Conservation (phyloP, 2,329 filamentous ascomycete species). For the Chaetomiaceae sp. region DNA sequence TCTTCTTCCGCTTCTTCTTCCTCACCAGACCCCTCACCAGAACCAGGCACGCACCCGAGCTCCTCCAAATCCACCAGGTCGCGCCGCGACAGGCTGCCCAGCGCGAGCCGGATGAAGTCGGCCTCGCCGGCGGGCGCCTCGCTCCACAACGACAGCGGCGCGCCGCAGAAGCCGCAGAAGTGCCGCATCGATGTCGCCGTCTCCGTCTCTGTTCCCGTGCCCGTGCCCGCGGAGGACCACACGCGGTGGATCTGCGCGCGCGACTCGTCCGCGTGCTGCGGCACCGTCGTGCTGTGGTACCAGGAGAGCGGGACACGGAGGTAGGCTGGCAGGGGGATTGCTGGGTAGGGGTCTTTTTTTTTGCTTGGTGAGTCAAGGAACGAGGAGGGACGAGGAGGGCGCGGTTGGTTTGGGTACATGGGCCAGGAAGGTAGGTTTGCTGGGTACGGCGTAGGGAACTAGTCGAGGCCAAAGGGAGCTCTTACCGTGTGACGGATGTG, state of each 20-base stretch:
- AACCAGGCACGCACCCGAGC: slow-evolving; percentile 58
- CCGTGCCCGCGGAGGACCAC: slow-evolving; percentile 50
- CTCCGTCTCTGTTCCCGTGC: no score
- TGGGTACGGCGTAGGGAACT: neutral
- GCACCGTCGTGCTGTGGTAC: slow-evolving; percentile 70
- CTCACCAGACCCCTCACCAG: no score
- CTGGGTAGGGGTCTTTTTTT: slow-evolving; percentile 45
- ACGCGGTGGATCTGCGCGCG: slow-evolving; percentile 58
- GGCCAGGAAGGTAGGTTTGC: neutral
- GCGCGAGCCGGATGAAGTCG: slow-evolving; percentile 71
- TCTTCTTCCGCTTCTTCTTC: slow-evolving; percentile 29
- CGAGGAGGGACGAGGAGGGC: slow-evolving; percentile 5
- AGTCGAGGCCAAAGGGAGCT: no score
- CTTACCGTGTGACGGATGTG: slow-evolving; percentile 62
- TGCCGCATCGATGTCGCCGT: slow-evolving; percentile 62
- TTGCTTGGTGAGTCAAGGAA: neutral
- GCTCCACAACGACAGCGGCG: slow-evolving; percentile 76
- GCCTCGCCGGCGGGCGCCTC: slow-evolving; percentile 65
- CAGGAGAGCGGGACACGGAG: slow-evolving; percentile 74
- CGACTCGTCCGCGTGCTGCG: slow-evolving; percentile 74
- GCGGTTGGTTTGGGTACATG: neutral
- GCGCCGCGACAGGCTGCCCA: slow-evolving; percentile 68
- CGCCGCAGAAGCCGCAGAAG: slow-evolving; percentile 91
- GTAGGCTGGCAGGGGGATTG: slow-evolving; percentile 69
- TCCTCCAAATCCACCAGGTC: slow-evolving; percentile 70